Evolutionary conservation across 2,329 filamentous ascomycete genomes (phyloP).

Genomic region (Plenodomus tracheiphilus): DNA sequence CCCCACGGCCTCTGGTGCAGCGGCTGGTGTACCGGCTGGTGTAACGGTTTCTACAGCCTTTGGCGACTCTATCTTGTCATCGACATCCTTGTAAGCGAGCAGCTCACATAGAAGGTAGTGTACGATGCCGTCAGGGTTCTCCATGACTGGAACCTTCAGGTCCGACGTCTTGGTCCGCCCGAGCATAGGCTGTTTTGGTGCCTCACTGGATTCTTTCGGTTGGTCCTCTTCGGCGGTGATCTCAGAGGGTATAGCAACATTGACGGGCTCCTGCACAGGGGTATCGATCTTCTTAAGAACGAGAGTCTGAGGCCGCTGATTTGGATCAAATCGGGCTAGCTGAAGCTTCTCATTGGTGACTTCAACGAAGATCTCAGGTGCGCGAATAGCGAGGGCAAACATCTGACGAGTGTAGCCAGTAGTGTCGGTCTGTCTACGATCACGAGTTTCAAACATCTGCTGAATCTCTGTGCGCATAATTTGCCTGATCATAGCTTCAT

Average conservation of each 20-base stretch:
- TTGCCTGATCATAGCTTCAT: slow-evolving; percentile 86
- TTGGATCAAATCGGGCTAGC: slow-evolving; percentile 64
- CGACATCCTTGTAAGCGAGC: slow-evolving; percentile 87
- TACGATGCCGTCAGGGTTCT: slow-evolving; percentile 92
- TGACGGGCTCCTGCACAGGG: slow-evolving; percentile 12
- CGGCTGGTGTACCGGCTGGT: not conserved
- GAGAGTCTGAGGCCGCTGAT: slow-evolving; percentile 57
- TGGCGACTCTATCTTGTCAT: slow-evolving; percentile 70
- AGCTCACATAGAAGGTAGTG: slow-evolving; percentile 93
- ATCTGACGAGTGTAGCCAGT: slow-evolving; percentile 74
- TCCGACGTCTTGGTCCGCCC: slow-evolving; percentile 71
- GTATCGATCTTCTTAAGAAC: slow-evolving; percentile 55
- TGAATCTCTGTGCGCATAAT: slow-evolving; percentile 91
- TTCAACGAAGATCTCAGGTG: slow-evolving; percentile 83
- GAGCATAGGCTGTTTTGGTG: slow-evolving; percentile 51
- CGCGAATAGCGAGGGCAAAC: slow-evolving; percentile 77
- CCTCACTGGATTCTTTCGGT: slow-evolving; percentile 38
- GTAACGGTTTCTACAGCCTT: slow-evolving; percentile 48
- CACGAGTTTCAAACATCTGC: slow-evolving; percentile 66
- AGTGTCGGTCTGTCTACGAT: slow-evolving; percentile 64
- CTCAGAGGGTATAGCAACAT: slow-evolving; percentile 23
- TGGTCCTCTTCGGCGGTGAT: slow-evolving; percentile 40
- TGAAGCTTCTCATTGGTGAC: slow-evolving; percentile 84
- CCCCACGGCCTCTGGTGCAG: not conserved
- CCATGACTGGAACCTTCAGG: slow-evolving; percentile 79